Evolutionary conservation across 768 basidiomycete genomes (phyloP), one percentile per base, ranked within the genome.

Genomic region (Suillus tomentosus): DNA sequence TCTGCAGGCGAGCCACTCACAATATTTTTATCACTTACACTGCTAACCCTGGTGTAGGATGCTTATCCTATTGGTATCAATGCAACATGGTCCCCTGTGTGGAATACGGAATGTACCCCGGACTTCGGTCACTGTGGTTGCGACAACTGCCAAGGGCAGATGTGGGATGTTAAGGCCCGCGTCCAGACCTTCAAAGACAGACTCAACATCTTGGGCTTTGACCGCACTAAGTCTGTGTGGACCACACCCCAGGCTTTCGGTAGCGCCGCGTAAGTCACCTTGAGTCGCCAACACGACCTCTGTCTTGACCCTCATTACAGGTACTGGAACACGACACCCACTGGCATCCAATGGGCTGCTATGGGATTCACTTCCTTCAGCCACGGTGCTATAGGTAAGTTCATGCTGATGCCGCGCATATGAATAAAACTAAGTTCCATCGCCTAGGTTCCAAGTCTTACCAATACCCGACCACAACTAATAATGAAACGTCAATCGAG

Each of bases 181-280:
- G 84, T 92, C 79, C 88, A 91, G 62, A 80, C 87, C 45, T 92
- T 85, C 75, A 79, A 77, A 61, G 74, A 86, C 55, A 80, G 90
- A 37, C 74, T 88, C 3, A 79, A 84, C 63, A 78, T 84, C 58
- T 82, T 89, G 57, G 89, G 88, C 0, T 88, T 87, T 82, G 85
- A 86, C 65, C 77, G 85, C 13, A 83, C 81, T 6, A 88, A 90
- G 71, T 82, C 87, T 3, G 81, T 92, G 0, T 94, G 92, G 92
- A 84, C 86, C 4, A 89, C 89, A 0, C 90, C 91, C 8, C 91
- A 94, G 72, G 90, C 84, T 0, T 88, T 93, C 69, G 89, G 90
- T 22, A 81, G 80, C 62, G 74, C 68, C 22, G 69, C 69, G 78
- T 80, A 31, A 64, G 75, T 69, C 6, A 3, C 15, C 43, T 1